A percentile compares a stretch with the other conserved stretches of the same genome.
These are phyloP conservation scores for Arthroderma sp. DNA, from an alignment of 2,329 filamentous ascomycete species.

Conservation along the genomic window DNA sequence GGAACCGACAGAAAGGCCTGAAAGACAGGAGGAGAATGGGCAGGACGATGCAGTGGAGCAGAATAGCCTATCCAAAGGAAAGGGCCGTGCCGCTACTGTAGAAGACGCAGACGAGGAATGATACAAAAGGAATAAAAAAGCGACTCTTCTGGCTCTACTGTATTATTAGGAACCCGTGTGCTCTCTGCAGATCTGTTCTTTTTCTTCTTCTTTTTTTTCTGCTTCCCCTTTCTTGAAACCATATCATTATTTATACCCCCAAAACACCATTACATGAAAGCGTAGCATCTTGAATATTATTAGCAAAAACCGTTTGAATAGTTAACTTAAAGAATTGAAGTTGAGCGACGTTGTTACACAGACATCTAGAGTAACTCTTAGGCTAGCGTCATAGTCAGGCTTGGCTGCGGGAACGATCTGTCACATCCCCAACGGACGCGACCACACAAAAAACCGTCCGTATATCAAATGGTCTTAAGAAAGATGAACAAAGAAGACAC, in stretches of 20 bases:
- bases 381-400: no score
- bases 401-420: no score
- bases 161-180: neutral
- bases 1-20: no score
- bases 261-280: neutral
- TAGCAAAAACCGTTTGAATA: neutral
- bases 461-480: no score
- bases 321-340: no score
- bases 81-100: conserved; percentile 11
- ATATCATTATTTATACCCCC: neutral
- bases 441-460: no score
- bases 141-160: neutral
- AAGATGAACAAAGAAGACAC: no score
- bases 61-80: conserved; percentile 6
- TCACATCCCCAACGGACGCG: no score
- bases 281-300: neutral
- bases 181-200: neutral
- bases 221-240: neutral
- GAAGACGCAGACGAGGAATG: conserved; percentile 10
- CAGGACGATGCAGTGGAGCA: neutral
- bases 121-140: neutral
- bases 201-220: neutral
- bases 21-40: neutral
- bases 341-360: no score
- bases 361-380: no score